phyloP scores from a whole-genome alignment of 805 yeast species.

The Blastobotrys peoriensis region DNA sequence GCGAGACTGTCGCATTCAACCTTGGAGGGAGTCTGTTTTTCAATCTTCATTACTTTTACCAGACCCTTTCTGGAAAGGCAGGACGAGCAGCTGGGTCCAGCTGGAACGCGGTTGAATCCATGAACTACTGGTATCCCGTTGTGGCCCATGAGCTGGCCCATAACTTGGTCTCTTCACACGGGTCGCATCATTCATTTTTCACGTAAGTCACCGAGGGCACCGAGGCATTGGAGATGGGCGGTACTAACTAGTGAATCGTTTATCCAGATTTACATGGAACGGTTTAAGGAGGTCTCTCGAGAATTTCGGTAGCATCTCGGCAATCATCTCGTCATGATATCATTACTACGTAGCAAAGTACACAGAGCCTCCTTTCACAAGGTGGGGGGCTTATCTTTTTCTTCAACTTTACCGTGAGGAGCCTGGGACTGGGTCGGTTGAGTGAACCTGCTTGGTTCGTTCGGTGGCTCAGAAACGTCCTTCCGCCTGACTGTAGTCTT shows the following conservation, averaged over 20 bases:
- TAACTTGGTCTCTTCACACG: slow-evolving; percentile 31
- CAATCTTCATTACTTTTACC: slow-evolving; percentile 27
- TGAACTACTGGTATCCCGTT: slow-evolving; percentile 34
- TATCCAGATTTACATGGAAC: slow-evolving; percentile 26
- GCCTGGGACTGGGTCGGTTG: too few species aligned
- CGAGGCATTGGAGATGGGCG: too few species aligned
- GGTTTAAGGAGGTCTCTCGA: slow-evolving; percentile 11
- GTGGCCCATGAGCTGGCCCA: slow-evolving; percentile 39
- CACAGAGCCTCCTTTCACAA: too few species aligned
- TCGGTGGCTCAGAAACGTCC: too few species aligned
- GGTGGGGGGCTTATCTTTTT: background rate
- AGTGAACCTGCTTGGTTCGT: too few species aligned
- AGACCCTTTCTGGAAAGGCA: slow-evolving; percentile 5
- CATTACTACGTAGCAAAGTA: too few species aligned
- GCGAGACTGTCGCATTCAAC: slow-evolving; percentile 34
- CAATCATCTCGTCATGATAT: too few species aligned
- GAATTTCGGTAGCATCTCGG: background rate
- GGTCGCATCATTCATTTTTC: slow-evolving; percentile 31
- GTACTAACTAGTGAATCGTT: slow-evolving; percentile 28
- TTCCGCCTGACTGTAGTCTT: background rate
- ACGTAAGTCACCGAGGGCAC: slow-evolving; percentile 9
- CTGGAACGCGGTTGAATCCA: slow-evolving; percentile 9
- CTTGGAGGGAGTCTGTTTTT: slow-evolving; percentile 32
- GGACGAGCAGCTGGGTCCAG: slow-evolving; percentile 3
- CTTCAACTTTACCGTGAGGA: too few species aligned